Evolutionary conservation across 805 yeast genomes (phyloP), one percentile per base, ranked within the genome.

Genomic region (Candida glaebosa): DNA sequence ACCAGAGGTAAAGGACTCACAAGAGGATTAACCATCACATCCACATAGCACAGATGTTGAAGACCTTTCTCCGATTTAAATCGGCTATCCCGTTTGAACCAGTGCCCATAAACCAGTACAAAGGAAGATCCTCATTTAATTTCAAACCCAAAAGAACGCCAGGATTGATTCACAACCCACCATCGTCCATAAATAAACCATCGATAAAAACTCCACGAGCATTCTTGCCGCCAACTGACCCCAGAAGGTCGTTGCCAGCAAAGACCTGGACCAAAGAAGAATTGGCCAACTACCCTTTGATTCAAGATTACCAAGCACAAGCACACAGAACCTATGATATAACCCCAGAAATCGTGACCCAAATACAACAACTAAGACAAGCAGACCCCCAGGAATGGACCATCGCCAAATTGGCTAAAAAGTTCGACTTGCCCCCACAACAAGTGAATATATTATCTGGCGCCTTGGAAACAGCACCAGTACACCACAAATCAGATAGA

Each of bases 81-180:
- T 38, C 37, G 15, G 31, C 47, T 9, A 44, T 68, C 33, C 69
- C 71, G 14, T 58, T 50, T 45, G 65, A 66, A 40, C 53, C 67
- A 10, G 58, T 59, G 34, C 84, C 85, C 20, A 71, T 41, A 22
- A 69, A 82, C 42, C 70, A 73, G 47, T 85, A 69, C 65, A 73
- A 79, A 6, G 65, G 64, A 31, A 69, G 80, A 43, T 84, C 91
- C 17, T 82, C 87, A 6, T 76, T 73, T 51, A 85, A 82, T 56
- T 79, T 84, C 59, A 75, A 76, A 49, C 74, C 75, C 2, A 58
- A 67, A 39, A 65, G 75, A 15, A 78, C 82, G 1, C 67, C 73
- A 18, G 91, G 91, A 4, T 63, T 86, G 19, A 76, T 79, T 31
- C 57, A 63, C 47, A 75, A 87, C 32, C 89, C 88, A 18, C 76